A percentile compares a stretch with the other conserved stretches of the same genome.
Evolutionary conservation across 2,329 filamentous ascomycete genomes (phyloP).

Genomic region (Aspergillus eucalypticola): DNA sequence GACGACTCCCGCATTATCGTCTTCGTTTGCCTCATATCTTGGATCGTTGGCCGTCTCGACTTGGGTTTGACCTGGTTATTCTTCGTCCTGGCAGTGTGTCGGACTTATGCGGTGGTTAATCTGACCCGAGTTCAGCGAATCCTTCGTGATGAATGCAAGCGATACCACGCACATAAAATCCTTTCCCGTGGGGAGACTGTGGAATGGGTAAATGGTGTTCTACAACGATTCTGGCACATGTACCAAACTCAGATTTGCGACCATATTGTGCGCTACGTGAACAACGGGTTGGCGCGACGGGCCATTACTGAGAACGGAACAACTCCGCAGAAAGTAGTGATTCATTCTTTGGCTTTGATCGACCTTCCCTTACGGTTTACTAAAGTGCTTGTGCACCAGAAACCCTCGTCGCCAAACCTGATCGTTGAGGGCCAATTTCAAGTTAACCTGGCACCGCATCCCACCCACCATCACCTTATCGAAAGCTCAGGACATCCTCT

Average conservation of each 20-base stretch:
- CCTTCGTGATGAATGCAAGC: conserved; percentile 16
- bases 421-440: conserved; percentile 17
- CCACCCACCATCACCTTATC: conserved; percentile 7
- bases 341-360: conserved; percentile 16
- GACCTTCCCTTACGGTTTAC: conserved; percentile 17
- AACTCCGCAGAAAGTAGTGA: conserved; percentile 11
- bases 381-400: conserved; percentile 5
- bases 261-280: conserved; percentile 16
- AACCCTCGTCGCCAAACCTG: conserved; percentile 14
- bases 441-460: conserved; percentile 12
- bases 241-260: conserved; percentile 17
- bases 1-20: conserved; percentile 20
- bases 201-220: conserved; percentile 16
- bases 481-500: conserved; percentile 10
- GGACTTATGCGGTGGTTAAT: conserved; percentile 15
- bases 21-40: conserved; percentile 16
- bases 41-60: conserved; percentile 16
- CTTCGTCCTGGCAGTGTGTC: conserved; percentile 17
- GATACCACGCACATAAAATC: conserved; percentile 14
- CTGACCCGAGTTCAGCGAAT: conserved; percentile 14
- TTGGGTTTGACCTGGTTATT: conserved; percentile 15
- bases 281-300: conserved; percentile 14
- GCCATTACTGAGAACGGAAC: neutral
- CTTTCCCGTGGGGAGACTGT: conserved; percentile 16
- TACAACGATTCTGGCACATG: conserved; percentile 19